phyloP scores from a whole-genome alignment of 1,284 basidiomycete species.

The Ustilago cynodontis region DNA sequence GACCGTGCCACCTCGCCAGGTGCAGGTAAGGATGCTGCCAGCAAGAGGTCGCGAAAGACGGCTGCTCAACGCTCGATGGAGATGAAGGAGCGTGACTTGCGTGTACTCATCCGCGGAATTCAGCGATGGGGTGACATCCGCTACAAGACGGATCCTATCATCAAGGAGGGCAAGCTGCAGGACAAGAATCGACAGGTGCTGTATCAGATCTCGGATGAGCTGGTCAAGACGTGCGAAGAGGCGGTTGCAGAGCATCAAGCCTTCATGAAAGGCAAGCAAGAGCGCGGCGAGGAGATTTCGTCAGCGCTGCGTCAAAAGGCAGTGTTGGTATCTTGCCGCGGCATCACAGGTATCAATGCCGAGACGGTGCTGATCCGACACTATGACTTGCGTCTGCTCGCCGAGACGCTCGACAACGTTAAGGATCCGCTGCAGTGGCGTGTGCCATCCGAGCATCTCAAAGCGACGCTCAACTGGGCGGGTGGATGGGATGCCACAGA shows the following conservation, averaged over 20 bases:
- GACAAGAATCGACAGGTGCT: slow-evolving; percentile 96
- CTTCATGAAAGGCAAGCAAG: slow-evolving; percentile 69
- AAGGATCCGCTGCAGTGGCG: slow-evolving; percentile 84
- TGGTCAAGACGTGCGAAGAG: slow-evolving; percentile 85
- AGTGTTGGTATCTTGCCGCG: slow-evolving; percentile 88
- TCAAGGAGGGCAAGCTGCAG: slow-evolving; percentile 89
- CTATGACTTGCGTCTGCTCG: slow-evolving; percentile 89
- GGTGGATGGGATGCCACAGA: slow-evolving; percentile 93
- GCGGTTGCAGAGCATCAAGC: slow-evolving; percentile 87
- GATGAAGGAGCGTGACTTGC: slow-evolving; percentile 95
- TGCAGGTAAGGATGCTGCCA: slow-evolving; percentile 71
- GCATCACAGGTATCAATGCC: slow-evolving; percentile 94
- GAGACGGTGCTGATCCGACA: slow-evolving; percentile 93
- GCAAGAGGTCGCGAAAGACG: slow-evolving; percentile 73
- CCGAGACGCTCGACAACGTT: slow-evolving; percentile 74
- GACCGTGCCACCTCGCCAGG: slow-evolving; percentile 56
- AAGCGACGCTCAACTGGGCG: slow-evolving; percentile 94
- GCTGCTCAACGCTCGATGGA: slow-evolving; percentile 93
- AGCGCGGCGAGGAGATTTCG: slow-evolving; percentile 80
- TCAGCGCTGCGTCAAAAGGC: slow-evolving; percentile 84
- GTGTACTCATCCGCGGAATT: slow-evolving; percentile 92
- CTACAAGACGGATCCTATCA: slow-evolving; percentile 92
- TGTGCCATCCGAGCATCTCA: slow-evolving; percentile 90
- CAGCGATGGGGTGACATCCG: slow-evolving; percentile 98
- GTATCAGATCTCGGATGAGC: slow-evolving; percentile 89